Evolutionary conservation across 2,329 filamentous ascomycete genomes (phyloP).

Genomic region (Cercospora sesami): DNA sequence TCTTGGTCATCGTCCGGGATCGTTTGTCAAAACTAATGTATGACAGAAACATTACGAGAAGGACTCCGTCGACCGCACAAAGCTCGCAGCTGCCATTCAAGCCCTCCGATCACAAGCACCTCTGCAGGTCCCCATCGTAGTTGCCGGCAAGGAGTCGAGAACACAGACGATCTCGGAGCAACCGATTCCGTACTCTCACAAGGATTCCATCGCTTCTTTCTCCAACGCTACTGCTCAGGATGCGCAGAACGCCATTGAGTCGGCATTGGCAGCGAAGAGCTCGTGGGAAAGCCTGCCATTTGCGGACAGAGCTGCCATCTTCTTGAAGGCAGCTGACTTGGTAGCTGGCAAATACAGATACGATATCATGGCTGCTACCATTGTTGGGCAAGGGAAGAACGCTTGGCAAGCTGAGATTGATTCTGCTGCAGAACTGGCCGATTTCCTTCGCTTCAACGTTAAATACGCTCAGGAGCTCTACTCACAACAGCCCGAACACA

Average conservation of each 20-base stretch:
- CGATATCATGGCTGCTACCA: constrained; percentile 93
- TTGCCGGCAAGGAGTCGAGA: constrained; percentile 69
- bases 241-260: constrained; percentile 75
- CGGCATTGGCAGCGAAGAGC: constrained; percentile 80
- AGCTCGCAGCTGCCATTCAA: constrained; percentile 72
- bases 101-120: constrained; percentile 67
- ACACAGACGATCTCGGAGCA: constrained; percentile 68
- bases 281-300: constrained; percentile 87
- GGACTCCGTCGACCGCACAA: constrained; percentile 74
- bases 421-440: constrained; percentile 83
- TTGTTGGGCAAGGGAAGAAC: constrained; percentile 97
- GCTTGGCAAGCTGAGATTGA: constrained; percentile 99
- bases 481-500: constrained; percentile 78
- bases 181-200: constrained; percentile 79
- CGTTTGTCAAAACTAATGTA: background rate
- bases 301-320: constrained; percentile 85
- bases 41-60: constrained; percentile 82
- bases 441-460: constrained; percentile 90
- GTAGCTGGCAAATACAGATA: constrained; percentile 91
- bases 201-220: constrained; percentile 75
- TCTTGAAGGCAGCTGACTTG: constrained; percentile 92
- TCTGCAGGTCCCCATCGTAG: constrained; percentile 76
- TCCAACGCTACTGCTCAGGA: constrained; percentile 76
- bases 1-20: background rate
- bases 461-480: constrained; percentile 92